phyloP scores from a whole-genome alignment of 257 asterid species.

The Salvia splendens region DNA sequence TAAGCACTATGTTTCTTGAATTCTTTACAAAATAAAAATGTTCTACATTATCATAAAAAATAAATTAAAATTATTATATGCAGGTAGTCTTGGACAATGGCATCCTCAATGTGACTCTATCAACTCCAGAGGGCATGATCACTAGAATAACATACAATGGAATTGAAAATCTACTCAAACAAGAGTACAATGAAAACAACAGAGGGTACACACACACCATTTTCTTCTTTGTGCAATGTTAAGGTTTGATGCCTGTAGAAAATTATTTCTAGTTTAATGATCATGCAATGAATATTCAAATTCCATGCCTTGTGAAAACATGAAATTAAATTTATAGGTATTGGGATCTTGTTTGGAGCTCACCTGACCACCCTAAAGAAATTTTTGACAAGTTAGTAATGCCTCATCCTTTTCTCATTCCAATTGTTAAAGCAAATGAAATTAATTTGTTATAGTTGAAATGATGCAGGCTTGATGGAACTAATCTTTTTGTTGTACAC shows the following conservation, averaged over 20 bases:
- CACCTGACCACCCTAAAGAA: slow-evolving; percentile 33
- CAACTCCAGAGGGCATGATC: slow-evolving; percentile 67
- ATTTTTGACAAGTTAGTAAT: slow-evolving; percentile 50
- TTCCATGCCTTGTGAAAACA: neutral
- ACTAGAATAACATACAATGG: slow-evolving; percentile 58
- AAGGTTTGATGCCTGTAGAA: neutral
- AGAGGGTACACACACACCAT: slow-evolving; percentile 61
- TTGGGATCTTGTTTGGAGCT: slow-evolving; percentile 83
- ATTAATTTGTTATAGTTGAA: neutral
- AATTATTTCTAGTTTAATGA: neutral
- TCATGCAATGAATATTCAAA: neutral
- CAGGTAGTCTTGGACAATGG: slow-evolving; percentile 77
- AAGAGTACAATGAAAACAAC: slow-evolving; percentile 36
- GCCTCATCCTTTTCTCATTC: neutral
- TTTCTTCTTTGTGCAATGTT: neutral
- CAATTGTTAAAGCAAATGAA: too few species aligned
- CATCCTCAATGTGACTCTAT: slow-evolving; percentile 49
- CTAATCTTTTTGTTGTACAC: slow-evolving; percentile 37
- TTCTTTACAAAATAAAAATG: neutral
- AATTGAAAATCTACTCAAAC: slow-evolving; percentile 60
- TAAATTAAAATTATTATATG: neutral
- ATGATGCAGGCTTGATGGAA: slow-evolving; percentile 57
- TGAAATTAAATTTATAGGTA: slow-evolving; percentile 45
- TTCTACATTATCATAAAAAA: too few species aligned
- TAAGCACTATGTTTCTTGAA: slow-evolving; percentile 26